phyloP scores from a whole-genome alignment of 2,329 filamentous ascomycete genomes.

The Aureobasidium lini region DNA sequence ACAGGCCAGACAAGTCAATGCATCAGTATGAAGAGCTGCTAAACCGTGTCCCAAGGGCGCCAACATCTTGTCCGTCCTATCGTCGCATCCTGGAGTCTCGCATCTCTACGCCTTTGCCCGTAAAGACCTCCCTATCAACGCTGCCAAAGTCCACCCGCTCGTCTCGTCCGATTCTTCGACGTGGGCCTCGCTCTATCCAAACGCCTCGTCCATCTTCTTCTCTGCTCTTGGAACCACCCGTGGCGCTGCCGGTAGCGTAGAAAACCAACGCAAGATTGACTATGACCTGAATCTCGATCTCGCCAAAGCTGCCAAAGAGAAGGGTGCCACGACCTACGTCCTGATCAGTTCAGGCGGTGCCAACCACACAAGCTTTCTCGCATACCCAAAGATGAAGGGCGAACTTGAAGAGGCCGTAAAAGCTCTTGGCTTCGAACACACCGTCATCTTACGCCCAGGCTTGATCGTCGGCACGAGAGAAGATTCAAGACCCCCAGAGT shows the following conservation, averaged over 20 bases:
- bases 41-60: conserved; percentile 49
- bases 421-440: conserved; percentile 66
- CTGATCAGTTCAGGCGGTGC: conserved; percentile 57
- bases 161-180: conserved; percentile 58
- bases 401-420: conserved; percentile 75
- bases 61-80: conserved; percentile 60
- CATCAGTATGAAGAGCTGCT: conserved; percentile 20
- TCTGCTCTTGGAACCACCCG: conserved; percentile 76
- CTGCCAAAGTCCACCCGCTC: conserved; percentile 57
- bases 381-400: conserved; percentile 68
- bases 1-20: not conserved
- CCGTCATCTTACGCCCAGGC: conserved; percentile 67
- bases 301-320: conserved; percentile 64
- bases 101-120: conserved; percentile 59
- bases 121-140: conserved; percentile 49
- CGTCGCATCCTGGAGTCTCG: conserved; percentile 46
- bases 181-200: conserved; percentile 59
- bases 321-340: conserved; percentile 67
- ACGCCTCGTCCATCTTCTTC: conserved; percentile 59
- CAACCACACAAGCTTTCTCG: conserved; percentile 46
- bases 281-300: conserved; percentile 77
- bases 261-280: conserved; percentile 80
- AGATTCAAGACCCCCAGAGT: conserved; percentile 49
- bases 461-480: conserved; percentile 65
- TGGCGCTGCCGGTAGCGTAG: conserved; percentile 64